Conservation (phyloP, 352 stramenopile species). For the Phytopythium aichiense region DNA sequence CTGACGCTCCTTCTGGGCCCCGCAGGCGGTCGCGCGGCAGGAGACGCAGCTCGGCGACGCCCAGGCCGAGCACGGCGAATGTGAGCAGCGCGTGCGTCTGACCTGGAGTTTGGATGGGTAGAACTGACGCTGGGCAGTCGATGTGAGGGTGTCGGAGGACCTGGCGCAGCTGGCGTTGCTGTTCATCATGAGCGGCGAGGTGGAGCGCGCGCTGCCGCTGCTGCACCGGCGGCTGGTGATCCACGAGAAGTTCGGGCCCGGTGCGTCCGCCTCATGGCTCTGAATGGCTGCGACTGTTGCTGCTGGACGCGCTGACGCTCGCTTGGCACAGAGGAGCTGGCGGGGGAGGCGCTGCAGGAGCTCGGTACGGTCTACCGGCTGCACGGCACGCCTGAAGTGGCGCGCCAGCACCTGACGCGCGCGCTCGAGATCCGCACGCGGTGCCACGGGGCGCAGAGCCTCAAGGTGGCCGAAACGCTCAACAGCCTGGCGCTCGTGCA, state of each 20-base stretch:
- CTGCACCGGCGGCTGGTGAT: conserved; percentile 78
- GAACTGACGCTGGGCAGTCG: conserved; percentile 23
- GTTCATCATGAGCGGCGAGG: conserved; percentile 63
- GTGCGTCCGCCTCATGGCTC: conserved; percentile 11
- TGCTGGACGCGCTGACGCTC: not conserved
- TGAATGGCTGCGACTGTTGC: not conserved
- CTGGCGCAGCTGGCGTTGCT: conserved; percentile 63
- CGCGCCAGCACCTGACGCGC: conserved; percentile 55
- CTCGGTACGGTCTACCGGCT: conserved; percentile 71
- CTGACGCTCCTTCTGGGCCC: not conserved
- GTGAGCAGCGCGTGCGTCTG: conserved; percentile 16
- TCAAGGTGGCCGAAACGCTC: conserved; percentile 75
- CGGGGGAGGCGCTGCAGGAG: conserved; percentile 59
- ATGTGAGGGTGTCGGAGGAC: conserved; percentile 49
- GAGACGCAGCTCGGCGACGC: conserved; percentile 37
- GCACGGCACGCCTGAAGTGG: conserved; percentile 39
- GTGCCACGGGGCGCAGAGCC: conserved; percentile 48
- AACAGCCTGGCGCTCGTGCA: conserved; percentile 66
- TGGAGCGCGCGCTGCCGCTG: conserved; percentile 61
- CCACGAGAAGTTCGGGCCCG: conserved; percentile 72
- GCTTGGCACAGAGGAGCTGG: conserved; percentile 32
- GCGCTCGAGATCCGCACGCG: conserved; percentile 39
- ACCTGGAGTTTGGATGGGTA: too few relatives aligned
- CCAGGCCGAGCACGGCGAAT: conserved; percentile 46
- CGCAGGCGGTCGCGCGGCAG: conserved; percentile 46